phyloP scores from a whole-genome alignment of 2,329 filamentous ascomycete species.

The Exophiala calicioides region DNA sequence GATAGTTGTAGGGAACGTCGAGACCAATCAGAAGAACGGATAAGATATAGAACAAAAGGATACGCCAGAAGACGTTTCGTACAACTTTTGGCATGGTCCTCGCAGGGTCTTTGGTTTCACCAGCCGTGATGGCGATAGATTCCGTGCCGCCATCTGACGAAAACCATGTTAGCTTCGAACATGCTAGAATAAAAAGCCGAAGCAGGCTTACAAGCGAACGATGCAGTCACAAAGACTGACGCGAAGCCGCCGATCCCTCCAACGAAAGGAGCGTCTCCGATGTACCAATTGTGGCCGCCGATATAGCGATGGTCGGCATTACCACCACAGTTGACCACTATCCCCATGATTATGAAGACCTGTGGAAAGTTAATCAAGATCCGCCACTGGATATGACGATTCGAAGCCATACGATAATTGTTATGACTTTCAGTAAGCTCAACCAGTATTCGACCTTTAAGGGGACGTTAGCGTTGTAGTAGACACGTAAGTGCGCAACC shows the following conservation, averaged over 20 bases:
- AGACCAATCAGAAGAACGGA: constrained; percentile 48
- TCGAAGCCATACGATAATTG: no score
- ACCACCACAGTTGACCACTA: no score
- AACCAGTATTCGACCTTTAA: no score
- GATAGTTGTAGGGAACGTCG: constrained; percentile 42
- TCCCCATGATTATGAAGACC: no score
- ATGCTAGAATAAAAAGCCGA: no score
- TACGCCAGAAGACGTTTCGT: constrained; percentile 55
- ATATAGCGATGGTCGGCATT: constrained; percentile 78
- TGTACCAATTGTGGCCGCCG: constrained; percentile 35
- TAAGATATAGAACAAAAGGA: constrained; percentile 53
- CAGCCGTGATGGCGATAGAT: constrained; percentile 55
- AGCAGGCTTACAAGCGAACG: constrained; percentile 52
- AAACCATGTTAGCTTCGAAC: no score
- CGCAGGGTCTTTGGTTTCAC: constrained; percentile 53
- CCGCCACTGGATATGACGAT: no score
- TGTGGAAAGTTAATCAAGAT: no score
- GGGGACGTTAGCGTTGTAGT: no score
- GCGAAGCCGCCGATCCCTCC: constrained; percentile 56
- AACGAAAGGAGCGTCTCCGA: constrained; percentile 57
- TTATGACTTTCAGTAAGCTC: no score
- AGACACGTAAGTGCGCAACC: no score
- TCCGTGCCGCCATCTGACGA: constrained; percentile 59
- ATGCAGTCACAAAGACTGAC: constrained; percentile 56
- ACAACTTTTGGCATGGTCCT: constrained; percentile 51